Base-by-base conservation (phyloP, 164 flowering plant species). In the Brasenia schreberi region DNA sequence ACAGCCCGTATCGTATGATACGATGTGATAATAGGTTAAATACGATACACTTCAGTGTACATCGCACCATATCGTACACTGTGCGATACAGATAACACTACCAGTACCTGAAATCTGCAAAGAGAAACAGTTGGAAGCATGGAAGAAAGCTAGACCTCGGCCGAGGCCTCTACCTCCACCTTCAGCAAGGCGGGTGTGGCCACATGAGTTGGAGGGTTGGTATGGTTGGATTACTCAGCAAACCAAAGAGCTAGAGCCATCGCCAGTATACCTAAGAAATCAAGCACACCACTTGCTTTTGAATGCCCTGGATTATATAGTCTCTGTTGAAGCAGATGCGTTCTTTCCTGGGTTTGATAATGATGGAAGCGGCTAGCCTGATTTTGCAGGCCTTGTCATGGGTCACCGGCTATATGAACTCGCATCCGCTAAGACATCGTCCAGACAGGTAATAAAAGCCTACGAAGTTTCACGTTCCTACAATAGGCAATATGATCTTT, bases 161-260 rank as follows among this genome's bases (percentile, higher is more conserved):
- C 99, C 99, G n/a, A 82, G 99, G 62, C 99, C 99, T 73, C 96
- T 95, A 76, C 97, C 99, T 71, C 99, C 99, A 45, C 97, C 97
- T 76, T 97, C 99, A 7, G 92, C 79, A 63, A 81, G 99, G 70
- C 96, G 97, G 27, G 76, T 88, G 62, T 95, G 92, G 77, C 80
- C 70, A 39, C 97, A 95, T 79, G 99, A 95, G 67, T 88, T 87
- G 77, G 99, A 92, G 79, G 99, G 99, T 44, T 95, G 99, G 99
- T 95, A 95, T 82, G 97, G 96, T 68, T 95, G 99, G 99, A 73
- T 95, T 69, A 79, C 87, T 45, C 90, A 89, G 78, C 79, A 69
- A 42, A 85, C 84, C 49, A 78, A 70, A n/a, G 97, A 95, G 69
- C 97, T 96, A 42, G 89, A 80, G 7, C 97, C 88, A 72, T 83